Base-by-base conservation (phyloP, 2,329 filamentous ascomycete species). In the Calonectria leucothoes region DNA sequence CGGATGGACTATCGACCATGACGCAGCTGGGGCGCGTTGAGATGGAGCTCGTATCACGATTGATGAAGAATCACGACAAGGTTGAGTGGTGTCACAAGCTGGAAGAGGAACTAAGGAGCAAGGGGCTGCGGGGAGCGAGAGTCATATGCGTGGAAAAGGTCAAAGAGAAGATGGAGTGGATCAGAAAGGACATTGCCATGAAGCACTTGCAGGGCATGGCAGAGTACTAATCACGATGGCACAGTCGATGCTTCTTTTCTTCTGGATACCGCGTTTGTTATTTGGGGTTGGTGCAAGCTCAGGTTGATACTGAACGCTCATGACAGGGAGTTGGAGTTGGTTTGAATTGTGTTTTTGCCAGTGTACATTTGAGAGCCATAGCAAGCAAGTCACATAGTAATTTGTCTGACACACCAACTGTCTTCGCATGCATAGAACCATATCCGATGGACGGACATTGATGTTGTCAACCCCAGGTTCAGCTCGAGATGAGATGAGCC, bases 1-100 rank as follows among this genome's bases (percentile, higher is more conserved):
- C 65, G 6, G 82, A 81, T 42, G 78, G 85, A 2, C 75, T 88
- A 55, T 69, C 75, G 20, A 73, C 73, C 51, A 74, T 88, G 74
- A 42, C 31, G 6, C 75, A 64, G 17, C 78, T 88, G 63, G 78
- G 83, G 73, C 80, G 76, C 64, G 70, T 88, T 6, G 87, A 88
- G 78, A 81, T 88, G 67, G 86, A 88, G 78, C 77, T 88, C 8
- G 78, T 75, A 23, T 78, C 82, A 42, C 69, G 78, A 27, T 77
- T 78, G 15, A 82, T 85, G 84, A 77, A 78, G 7, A 76, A 78
- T 6, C 70, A 49, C 17, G 76, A 80, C 39, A 86, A 84, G 78
- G 15, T 85, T 14, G 75, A 74, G 27, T 87, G 85, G 85, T 86
- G 85, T 37, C 66, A 52, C 69, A 68, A 69, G 25, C 70, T 87